Conservation (phyloP, 306 rosid genomes). For the Carpinus fangiana region DNA sequence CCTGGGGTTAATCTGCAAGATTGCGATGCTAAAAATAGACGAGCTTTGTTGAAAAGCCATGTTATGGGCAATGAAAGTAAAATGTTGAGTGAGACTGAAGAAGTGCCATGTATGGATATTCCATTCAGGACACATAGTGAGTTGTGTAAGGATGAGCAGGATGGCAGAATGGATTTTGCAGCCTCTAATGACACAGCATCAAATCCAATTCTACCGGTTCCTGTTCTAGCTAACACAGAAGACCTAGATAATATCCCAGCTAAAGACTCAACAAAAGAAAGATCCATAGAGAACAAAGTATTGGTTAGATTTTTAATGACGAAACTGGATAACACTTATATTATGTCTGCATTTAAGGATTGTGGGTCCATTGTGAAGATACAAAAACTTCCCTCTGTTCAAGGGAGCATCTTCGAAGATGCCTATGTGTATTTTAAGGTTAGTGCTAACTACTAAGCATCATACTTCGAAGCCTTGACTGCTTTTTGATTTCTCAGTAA, state of each 20-base stretch:
- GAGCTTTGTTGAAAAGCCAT: not conserved
- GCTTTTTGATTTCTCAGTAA: too few relatives aligned
- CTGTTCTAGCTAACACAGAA: not conserved
- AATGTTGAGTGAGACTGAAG: not conserved
- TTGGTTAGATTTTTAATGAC: conserved; percentile 22
- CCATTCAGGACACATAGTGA: not conserved
- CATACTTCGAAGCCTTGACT: not conserved
- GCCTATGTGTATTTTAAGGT: conserved; percentile 27
- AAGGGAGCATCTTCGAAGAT: conserved; percentile 28
- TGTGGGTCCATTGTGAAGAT: conserved; percentile 12
- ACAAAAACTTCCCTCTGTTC: conserved; percentile 5
- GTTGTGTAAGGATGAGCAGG: not conserved
- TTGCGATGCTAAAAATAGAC: not conserved
- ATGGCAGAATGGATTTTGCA: conserved; percentile 1
- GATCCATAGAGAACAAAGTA: conserved; percentile 15
- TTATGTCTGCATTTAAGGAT: not conserved
- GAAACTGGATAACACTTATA: not conserved
- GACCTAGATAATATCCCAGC: not conserved
- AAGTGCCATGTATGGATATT: not conserved
- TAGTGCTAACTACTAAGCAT: not conserved
- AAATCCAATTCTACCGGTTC: not conserved
- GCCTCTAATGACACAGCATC: not conserved
- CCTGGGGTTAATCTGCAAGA: not conserved
- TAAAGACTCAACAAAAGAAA: not conserved
- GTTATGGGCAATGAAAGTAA: not conserved